Percentiles rank a stretch among this genome's conserved stretches.
These are phyloP conservation scores for Meyerozyma athensensis DNA, from an alignment of 1,139 yeast species.

Conservation along the genomic window DNA sequence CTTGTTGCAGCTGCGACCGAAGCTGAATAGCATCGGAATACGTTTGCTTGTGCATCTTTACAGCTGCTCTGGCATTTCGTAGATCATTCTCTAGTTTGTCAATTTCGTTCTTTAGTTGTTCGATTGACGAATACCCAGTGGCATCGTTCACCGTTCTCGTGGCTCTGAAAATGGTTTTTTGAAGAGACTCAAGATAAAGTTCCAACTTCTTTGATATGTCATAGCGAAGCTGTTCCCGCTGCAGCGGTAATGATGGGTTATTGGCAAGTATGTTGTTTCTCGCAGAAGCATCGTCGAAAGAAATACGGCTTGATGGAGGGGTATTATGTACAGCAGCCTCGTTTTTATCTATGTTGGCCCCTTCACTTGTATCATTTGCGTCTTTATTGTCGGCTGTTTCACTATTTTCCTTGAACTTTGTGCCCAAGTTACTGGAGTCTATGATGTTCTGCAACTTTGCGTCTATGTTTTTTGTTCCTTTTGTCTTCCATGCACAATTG, in stretches of 20 bases:
- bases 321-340: too few species aligned
- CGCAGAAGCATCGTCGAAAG: neutral
- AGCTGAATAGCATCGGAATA: conserved; percentile 62
- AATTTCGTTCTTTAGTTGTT: conserved; percentile 60
- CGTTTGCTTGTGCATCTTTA: conserved; percentile 44
- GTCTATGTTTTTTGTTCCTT: neutral
- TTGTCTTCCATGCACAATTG: neutral
- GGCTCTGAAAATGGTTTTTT: conserved; percentile 62
- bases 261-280: neutral
- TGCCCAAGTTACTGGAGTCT: neutral
- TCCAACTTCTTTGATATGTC: conserved; percentile 31
- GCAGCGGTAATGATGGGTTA: neutral
- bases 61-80: conserved; percentile 42
- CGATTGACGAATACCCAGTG: conserved; percentile 87
- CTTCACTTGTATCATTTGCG: neutral
- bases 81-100: conserved; percentile 48
- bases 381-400: neutral
- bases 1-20: conserved; percentile 72
- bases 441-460: neutral
- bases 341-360: too few species aligned
- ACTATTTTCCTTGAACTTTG: neutral
- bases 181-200: conserved; percentile 56
- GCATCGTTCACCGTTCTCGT: conserved; percentile 79
- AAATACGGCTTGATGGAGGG: too few species aligned
- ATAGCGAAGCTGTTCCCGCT: neutral